Evolutionary conservation across 345 rosid species (phyloP).

Genomic region (Aegle marmelos): DNA sequence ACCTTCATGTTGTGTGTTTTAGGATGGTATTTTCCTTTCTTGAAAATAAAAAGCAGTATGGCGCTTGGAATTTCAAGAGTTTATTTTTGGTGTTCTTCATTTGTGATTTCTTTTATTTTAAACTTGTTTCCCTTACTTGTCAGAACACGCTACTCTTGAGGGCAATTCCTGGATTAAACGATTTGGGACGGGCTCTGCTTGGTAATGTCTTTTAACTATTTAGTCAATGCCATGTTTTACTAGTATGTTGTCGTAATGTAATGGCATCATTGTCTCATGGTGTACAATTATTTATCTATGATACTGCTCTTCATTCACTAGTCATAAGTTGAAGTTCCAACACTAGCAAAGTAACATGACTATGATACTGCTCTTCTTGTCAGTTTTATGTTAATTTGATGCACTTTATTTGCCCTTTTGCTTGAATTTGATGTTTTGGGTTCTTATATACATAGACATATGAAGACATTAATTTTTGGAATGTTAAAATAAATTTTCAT

Average conservation of each 20-base stretch:
- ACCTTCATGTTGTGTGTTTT: background rate
- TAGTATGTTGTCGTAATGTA: background rate
- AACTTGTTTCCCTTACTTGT: constrained; percentile 1
- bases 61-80: background rate
- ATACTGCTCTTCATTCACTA: background rate
- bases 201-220: constrained; percentile 39
- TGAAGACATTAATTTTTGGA: background rate
- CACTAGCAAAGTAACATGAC: background rate
- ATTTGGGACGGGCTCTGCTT: constrained; percentile 68
- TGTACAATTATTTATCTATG: background rate
- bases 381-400: background rate
- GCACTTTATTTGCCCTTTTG: background rate
- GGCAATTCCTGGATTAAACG: constrained; percentile 87
- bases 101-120: background rate
- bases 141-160: constrained; percentile 89
- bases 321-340: background rate
- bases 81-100: background rate
- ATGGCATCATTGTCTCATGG: too few relatives aligned
- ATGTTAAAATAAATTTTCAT: background rate
- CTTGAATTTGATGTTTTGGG: background rate
- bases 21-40: background rate
- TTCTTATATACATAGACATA: background rate
- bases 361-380: background rate
- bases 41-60: background rate
- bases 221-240: background rate